phyloP scores from a whole-genome alignment of 352 stramenopile genomes.

The Halophytophthora batemanensis region DNA sequence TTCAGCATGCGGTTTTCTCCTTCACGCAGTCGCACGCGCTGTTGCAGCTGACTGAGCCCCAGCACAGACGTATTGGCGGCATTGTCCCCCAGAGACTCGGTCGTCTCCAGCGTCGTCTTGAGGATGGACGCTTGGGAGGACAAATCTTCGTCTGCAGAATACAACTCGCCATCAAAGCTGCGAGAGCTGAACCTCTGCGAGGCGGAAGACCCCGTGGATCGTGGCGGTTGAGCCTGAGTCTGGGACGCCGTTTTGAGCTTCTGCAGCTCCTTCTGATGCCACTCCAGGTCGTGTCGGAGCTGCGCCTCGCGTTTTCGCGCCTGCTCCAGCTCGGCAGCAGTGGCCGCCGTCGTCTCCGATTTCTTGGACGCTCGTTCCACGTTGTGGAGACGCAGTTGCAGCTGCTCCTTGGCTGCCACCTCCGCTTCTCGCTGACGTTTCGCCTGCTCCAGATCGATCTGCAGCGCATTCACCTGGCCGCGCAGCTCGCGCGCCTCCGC shows the following conservation, averaged over 20 bases:
- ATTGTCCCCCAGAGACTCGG: slow-evolving; percentile 25
- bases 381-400: slow-evolving; percentile 27
- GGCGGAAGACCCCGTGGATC: slow-evolving; percentile 20
- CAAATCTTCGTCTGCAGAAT: slow-evolving; percentile 10
- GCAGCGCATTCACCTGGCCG: slow-evolving; percentile 35
- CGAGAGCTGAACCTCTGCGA: slow-evolving; percentile 15
- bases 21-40: slow-evolving; percentile 66
- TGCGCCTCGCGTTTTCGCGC: slow-evolving; percentile 38
- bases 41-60: slow-evolving; percentile 72
- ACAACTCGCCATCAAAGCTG: slow-evolving; percentile 18
- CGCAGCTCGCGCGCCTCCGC: slow-evolving; percentile 37
- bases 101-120: slow-evolving; percentile 49
- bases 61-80: slow-evolving; percentile 51
- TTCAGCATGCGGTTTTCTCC: slow-evolving; percentile 74
- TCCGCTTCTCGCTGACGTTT: slow-evolving; percentile 39
- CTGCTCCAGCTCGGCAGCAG: slow-evolving; percentile 37
- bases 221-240: slow-evolving; percentile 6
- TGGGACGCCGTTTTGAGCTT: slow-evolving; percentile 29
- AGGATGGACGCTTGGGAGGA: slow-evolving; percentile 59
- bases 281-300: slow-evolving; percentile 58
- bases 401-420: slow-evolving; percentile 29
- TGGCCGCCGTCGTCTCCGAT: slow-evolving; percentile 5
- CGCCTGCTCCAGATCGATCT: slow-evolving; percentile 51
- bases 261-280: slow-evolving; percentile 55
- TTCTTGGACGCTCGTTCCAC: slow-evolving; percentile 11